Evolutionary conservation across 768 basidiomycete genomes (phyloP).

Genomic region (Pulveroboletus sp.): DNA sequence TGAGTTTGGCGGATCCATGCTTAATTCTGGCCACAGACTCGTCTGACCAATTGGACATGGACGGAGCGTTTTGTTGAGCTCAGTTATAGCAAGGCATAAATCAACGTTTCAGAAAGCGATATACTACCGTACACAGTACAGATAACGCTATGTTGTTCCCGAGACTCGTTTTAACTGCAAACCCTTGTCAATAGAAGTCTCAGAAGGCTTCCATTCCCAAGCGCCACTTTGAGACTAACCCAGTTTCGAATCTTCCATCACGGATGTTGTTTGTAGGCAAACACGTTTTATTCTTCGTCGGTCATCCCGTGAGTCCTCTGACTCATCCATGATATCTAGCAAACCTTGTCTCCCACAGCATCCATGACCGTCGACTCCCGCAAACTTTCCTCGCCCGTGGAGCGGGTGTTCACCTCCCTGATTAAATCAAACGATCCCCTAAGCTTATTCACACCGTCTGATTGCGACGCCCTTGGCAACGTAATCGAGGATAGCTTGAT

Average conservation of each 20-base stretch:
- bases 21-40: constrained; percentile 8
- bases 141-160: neutral
- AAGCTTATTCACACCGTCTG: constrained; percentile 7
- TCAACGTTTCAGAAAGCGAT: neutral
- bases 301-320: neutral
- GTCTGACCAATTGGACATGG: constrained; percentile 22
- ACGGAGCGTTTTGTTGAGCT: constrained; percentile 27
- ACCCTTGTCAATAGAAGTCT: neutral
- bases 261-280: neutral
- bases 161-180: neutral
- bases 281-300: constrained; percentile 12
- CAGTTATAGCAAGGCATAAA: constrained; percentile 7
- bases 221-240: neutral
- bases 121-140: constrained; percentile 1
- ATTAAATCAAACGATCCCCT: constrained; percentile 21
- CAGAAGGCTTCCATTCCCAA: neutral
- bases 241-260: neutral
- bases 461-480: constrained; percentile 18
- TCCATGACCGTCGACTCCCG: constrained; percentile 8
- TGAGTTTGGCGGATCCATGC: neutral
- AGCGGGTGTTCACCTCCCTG: constrained; percentile 7
- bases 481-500: constrained; percentile 11
- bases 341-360: neutral
- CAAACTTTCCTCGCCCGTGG: neutral
- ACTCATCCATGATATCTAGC: neutral